phyloP scores from a whole-genome alignment of 768 basidiomycete genomes.

The Russula sp. region DNA sequence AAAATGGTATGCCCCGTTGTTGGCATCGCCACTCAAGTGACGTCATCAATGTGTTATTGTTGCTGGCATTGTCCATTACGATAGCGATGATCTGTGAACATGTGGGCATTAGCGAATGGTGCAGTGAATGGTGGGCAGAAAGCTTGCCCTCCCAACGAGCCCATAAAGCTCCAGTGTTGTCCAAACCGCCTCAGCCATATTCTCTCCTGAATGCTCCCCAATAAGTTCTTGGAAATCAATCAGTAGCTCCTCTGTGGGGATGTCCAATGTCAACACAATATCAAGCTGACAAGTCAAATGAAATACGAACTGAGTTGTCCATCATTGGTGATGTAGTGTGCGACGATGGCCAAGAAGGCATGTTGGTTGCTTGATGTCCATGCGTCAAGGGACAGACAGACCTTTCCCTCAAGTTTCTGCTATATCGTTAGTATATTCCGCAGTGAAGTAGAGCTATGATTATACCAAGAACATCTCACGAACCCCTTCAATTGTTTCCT shows the following conservation, averaged over 20 bases:
- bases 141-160: background rate
- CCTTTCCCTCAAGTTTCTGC: background rate
- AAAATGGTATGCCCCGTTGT: background rate
- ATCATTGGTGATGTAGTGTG: background rate
- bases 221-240: background rate
- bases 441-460: background rate
- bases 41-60: background rate
- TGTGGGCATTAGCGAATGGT: background rate
- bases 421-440: background rate
- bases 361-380: constrained; percentile 6
- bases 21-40: background rate
- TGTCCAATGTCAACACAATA: background rate
- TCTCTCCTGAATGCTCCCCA: background rate
- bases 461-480: background rate
- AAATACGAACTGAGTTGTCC: background rate
- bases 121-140: background rate
- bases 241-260: background rate
- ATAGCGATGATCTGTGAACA: too few species aligned
- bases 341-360: background rate
- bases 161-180: background rate
- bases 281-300: background rate
- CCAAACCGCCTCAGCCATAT: background rate
- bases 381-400: background rate
- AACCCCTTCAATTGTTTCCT: background rate
- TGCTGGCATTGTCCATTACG: background rate